Conservation (phyloP, 2,329 filamentous ascomycete genomes). For the Trichoderma koningii region DNA sequence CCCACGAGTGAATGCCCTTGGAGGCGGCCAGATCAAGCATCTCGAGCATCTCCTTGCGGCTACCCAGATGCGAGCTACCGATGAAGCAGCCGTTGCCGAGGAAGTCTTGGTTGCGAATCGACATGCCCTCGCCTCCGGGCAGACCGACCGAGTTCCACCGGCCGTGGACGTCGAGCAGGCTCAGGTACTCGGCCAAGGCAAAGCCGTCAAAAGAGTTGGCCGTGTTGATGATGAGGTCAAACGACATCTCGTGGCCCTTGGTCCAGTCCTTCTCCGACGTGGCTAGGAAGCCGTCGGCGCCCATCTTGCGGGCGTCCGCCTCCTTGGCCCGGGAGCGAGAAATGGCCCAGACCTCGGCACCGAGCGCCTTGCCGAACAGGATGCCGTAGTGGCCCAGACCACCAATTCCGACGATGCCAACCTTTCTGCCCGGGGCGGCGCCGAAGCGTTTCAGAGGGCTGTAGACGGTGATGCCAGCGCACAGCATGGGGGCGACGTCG, state of each 20-base stretch:
- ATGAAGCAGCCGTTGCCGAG: slow-evolving; percentile 73
- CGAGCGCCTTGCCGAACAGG: slow-evolving; percentile 68
- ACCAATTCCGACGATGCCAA: slow-evolving; percentile 72
- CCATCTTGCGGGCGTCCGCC: slow-evolving; percentile 59
- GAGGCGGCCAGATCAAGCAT: slow-evolving; percentile 73
- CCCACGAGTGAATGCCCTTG: slow-evolving; percentile 69
- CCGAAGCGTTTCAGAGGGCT: slow-evolving; percentile 76
- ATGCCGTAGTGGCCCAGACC: slow-evolving; percentile 72
- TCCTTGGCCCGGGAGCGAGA: slow-evolving; percentile 63
- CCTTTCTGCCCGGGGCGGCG: slow-evolving; percentile 75
- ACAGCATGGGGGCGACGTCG: slow-evolving; percentile 77
- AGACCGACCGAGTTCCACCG: slow-evolving; percentile 79
- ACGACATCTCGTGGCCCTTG: slow-evolving; percentile 59
- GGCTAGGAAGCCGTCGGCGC: slow-evolving; percentile 62
- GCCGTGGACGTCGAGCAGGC: slow-evolving; percentile 78
- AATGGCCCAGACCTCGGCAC: slow-evolving; percentile 64
- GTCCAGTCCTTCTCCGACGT: slow-evolving; percentile 61
- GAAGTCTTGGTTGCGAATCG: slow-evolving; percentile 73
- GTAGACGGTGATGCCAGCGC: slow-evolving; percentile 80
- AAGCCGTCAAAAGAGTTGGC: slow-evolving; percentile 70
- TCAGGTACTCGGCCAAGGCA: slow-evolving; percentile 71
- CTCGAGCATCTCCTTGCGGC: slow-evolving; percentile 66
- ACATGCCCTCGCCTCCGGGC: slow-evolving; percentile 72
- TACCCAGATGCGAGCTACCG: slow-evolving; percentile 70
- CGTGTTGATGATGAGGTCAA: slow-evolving; percentile 77